Conservation (phyloP, 2,329 filamentous ascomycete genomes). For the Ophiosphaerella korrae region DNA sequence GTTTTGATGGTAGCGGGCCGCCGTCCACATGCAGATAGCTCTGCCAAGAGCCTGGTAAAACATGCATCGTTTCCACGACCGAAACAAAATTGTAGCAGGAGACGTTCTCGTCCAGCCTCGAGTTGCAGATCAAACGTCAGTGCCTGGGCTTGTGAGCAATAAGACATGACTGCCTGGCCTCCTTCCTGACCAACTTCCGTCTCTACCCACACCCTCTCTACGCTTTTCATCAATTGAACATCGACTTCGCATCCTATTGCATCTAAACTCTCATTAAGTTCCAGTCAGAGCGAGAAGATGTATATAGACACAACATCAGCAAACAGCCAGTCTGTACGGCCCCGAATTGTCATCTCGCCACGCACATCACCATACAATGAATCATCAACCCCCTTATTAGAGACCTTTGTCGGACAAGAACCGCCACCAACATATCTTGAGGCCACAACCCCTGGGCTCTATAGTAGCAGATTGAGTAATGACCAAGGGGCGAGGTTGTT, state of each 20-base stretch:
- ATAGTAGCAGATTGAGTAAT: conserved; percentile 30
- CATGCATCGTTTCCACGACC: conserved; percentile 29
- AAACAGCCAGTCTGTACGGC: conserved; percentile 28
- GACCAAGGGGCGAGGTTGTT: conserved; percentile 40
- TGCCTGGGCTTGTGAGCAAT: conserved; percentile 15
- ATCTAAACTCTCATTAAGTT: background rate
- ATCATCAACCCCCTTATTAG: conserved; percentile 29
- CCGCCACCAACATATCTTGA: conserved; percentile 40
- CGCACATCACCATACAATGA: conserved; percentile 21
- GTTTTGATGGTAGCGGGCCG: background rate
- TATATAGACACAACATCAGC: conserved; percentile 42
- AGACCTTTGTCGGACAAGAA: conserved; percentile 30
- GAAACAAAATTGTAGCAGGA: conserved; percentile 34
- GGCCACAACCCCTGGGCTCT: conserved; percentile 42
- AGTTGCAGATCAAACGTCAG: conserved; percentile 16
- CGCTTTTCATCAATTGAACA: background rate
- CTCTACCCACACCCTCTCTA: conserved; percentile 3
- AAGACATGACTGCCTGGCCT: conserved; percentile 20
- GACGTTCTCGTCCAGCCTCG: conserved; percentile 5
- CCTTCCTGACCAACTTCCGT: conserved; percentile 5
- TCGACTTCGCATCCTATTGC: conserved; percentile 4
- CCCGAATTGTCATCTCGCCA: conserved; percentile 22
- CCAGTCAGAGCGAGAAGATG: conserved; percentile 20
- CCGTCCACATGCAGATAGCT: background rate
- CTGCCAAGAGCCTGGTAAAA: conserved; percentile 19